phyloP scores from a whole-genome alignment of 1,284 basidiomycete genomes.

The Afroboletus lepidellus region DNA sequence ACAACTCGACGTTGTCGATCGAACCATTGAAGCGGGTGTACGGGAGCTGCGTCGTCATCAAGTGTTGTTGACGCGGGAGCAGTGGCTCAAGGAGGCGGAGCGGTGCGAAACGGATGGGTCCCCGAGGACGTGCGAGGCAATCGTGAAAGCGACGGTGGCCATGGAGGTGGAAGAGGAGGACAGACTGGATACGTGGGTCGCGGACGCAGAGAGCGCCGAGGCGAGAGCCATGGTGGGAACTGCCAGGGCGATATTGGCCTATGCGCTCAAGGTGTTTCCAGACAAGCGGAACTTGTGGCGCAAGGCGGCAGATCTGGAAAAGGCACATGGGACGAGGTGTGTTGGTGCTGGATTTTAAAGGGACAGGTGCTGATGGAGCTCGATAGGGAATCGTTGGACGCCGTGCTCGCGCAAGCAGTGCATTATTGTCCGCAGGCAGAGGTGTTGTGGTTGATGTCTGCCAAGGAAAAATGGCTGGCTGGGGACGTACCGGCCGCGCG shows the following conservation, averaged over 20 bases:
- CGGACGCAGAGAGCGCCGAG: constrained; percentile 86
- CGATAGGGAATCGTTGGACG: constrained; percentile 74
- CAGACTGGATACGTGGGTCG: constrained; percentile 83
- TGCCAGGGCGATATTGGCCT: constrained; percentile 85
- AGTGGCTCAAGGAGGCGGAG: constrained; percentile 96
- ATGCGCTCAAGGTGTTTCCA: constrained; percentile 90
- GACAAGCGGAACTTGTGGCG: constrained; percentile 84
- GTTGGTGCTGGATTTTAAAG: constrained; percentile 15
- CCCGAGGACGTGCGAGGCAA: constrained; percentile 87
- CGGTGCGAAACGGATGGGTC: constrained; percentile 86
- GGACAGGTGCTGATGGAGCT: neutral
- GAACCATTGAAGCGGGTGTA: constrained; percentile 85
- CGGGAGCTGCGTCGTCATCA: constrained; percentile 78
- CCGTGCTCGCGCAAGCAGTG: constrained; percentile 80
- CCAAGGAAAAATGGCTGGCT: constrained; percentile 91
- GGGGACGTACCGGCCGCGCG: constrained; percentile 88
- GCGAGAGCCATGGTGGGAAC: constrained; percentile 76
- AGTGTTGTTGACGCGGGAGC: constrained; percentile 87
- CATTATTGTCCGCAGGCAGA: constrained; percentile 92
- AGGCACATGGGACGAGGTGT: constrained; percentile 78
- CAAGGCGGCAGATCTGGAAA: constrained; percentile 89
- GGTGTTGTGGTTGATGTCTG: constrained; percentile 95
- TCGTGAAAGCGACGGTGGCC: constrained; percentile 92
- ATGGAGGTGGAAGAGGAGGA: constrained; percentile 97
- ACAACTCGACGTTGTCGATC: constrained; percentile 76